Conservation (phyloP, 257 asterid species). For the Orobanche coerulescens region DNA sequence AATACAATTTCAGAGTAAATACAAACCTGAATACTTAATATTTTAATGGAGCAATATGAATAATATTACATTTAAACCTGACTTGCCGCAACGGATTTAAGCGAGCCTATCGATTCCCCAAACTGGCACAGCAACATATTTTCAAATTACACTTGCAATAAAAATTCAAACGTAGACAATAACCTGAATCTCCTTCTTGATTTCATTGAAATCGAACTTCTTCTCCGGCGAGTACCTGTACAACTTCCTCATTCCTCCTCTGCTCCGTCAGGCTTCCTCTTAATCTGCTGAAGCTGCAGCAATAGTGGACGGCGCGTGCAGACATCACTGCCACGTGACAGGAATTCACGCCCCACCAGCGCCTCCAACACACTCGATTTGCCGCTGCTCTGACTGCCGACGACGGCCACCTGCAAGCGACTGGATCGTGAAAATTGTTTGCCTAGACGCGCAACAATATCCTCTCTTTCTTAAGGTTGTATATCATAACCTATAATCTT, state of each 20-base stretch:
- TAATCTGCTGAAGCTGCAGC: slow-evolving; percentile 67
- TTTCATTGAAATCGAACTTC: slow-evolving; percentile 67
- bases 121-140: background rate
- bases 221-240: slow-evolving; percentile 65
- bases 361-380: slow-evolving; percentile 97
- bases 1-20: too few species aligned
- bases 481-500: background rate
- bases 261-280: slow-evolving; percentile 40
- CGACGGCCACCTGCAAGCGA: slow-evolving; percentile 95
- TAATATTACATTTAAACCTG: too few species aligned
- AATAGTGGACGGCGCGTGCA: slow-evolving; percentile 93
- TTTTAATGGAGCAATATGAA: too few species aligned
- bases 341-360: slow-evolving; percentile 91
- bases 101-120: too few species aligned
- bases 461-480: slow-evolving; percentile 30
- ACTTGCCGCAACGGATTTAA: too few species aligned
- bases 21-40: too few species aligned
- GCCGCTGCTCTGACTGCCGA: slow-evolving; percentile 98
- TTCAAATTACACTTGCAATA: background rate
- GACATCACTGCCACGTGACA: slow-evolving; percentile 83
- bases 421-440: slow-evolving; percentile 67
- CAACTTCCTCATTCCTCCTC: slow-evolving; percentile 93
- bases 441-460: slow-evolving; percentile 75
- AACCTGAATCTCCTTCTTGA: slow-evolving; percentile 83
- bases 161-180: background rate